Evolutionary conservation across 2,329 filamentous ascomycete species (phyloP).

Genomic region (Fusarium zealandicum): DNA sequence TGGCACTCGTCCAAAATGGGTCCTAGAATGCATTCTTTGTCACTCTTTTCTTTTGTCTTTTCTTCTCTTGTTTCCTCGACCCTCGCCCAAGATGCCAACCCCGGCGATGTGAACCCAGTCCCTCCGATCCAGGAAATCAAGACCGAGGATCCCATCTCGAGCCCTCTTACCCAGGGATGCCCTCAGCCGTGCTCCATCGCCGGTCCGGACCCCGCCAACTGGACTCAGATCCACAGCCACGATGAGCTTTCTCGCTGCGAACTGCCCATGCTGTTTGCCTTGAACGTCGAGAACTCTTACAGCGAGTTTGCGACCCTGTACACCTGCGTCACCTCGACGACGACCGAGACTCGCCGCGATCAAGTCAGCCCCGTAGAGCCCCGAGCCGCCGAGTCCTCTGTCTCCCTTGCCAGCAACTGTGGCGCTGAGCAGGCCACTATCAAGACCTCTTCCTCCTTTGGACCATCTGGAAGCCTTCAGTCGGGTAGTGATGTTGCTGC

Average conservation of each 20-base stretch:
- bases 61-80: conserved; percentile 10
- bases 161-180: conserved; percentile 36
- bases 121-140: conserved; percentile 35
- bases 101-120: conserved; percentile 32
- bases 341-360: conserved; percentile 21
- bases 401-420: conserved; percentile 30
- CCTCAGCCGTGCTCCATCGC: conserved; percentile 30
- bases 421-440: conserved; percentile 30
- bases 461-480: conserved; percentile 11
- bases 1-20: conserved; percentile 28
- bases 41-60: conserved; percentile 37
- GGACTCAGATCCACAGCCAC: conserved; percentile 37
- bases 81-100: conserved; percentile 13
- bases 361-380: conserved; percentile 11
- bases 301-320: conserved; percentile 37
- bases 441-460: conserved; percentile 19
- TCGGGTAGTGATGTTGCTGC: conserved; percentile 23
- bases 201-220: conserved; percentile 33
- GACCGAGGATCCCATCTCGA: conserved; percentile 36
- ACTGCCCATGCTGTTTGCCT: conserved; percentile 31
- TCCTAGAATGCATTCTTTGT: conserved; percentile 21
- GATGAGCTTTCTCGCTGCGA: conserved; percentile 29
- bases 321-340: conserved; percentile 23
- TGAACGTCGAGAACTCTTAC: conserved; percentile 36
- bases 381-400: conserved; percentile 19